Conservation (phyloP, 768 basidiomycete genomes). For the Hericium rajendrae region DNA sequence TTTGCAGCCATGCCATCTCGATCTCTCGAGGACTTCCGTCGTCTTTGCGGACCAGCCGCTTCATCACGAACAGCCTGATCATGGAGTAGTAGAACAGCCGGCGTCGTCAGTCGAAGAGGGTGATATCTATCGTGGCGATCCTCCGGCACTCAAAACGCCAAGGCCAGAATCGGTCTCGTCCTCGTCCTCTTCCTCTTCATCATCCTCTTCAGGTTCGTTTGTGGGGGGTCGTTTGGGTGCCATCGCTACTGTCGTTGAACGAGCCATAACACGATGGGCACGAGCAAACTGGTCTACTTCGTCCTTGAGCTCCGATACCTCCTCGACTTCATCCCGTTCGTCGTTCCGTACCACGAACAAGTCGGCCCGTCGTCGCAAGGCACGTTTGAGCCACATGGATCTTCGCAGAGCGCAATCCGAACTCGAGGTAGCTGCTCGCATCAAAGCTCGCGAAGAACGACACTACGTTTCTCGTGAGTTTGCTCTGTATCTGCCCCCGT, state of each 20-base stretch:
- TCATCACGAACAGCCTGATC: background rate
- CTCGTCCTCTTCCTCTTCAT: slow-evolving; percentile 24
- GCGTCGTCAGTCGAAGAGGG: slow-evolving; percentile 21
- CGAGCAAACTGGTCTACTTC: slow-evolving; percentile 37
- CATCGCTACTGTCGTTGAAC: slow-evolving; percentile 50
- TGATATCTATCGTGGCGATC: slow-evolving; percentile 57
- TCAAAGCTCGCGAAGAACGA: slow-evolving; percentile 53
- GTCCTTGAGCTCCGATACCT: slow-evolving; percentile 31
- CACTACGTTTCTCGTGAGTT: slow-evolving; percentile 55
- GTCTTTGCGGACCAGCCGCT: slow-evolving; percentile 2
- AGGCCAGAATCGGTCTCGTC: slow-evolving; percentile 18
- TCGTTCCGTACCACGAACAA: slow-evolving; percentile 32
- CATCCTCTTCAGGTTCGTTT: slow-evolving; percentile 29
- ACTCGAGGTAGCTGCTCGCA: slow-evolving; percentile 48
- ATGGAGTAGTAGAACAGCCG: background rate
- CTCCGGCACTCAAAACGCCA: slow-evolving; percentile 21
- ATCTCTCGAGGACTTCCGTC: slow-evolving; percentile 2
- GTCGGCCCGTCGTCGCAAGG: slow-evolving; percentile 31
- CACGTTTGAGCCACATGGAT: slow-evolving; percentile 40
- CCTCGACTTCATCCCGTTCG: slow-evolving; percentile 27
- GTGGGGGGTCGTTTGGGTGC: slow-evolving; percentile 25
- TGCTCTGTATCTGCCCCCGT: slow-evolving; percentile 50
- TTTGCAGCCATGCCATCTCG: background rate
- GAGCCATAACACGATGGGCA: slow-evolving; percentile 67
- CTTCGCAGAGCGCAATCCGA: slow-evolving; percentile 44